Evolutionary conservation across 2,329 filamentous ascomycete genomes (phyloP), one percentile per base, ranked within the genome.

Genomic region (Verticillium zaregamsianum): DNA sequence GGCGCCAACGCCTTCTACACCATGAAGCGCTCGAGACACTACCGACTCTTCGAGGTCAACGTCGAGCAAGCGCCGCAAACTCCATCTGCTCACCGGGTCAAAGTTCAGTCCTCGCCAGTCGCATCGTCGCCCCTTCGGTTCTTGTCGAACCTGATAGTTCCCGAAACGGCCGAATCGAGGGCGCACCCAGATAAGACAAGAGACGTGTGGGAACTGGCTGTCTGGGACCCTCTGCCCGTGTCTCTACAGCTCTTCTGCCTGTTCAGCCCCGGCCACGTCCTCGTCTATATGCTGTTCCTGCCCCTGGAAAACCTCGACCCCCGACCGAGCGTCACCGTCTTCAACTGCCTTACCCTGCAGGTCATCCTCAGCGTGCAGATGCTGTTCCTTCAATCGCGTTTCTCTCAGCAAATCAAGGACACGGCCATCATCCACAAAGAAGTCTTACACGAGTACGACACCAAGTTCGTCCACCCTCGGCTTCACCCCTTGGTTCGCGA

Each of bases 371-470:
- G 93, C 0, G 78, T 83, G 1, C 92, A 97, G 73, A 83, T 98
- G 66, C 83, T 87, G 59, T 80, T 92, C 33, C 79, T 98, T 58
- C 88, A 90, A 63, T 84, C 83, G 2, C 87, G 83, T 37, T 98
- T 94, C 75, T 83, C 86, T 3, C 93, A 94, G 72, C 93, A 98
- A 73, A 86, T 86, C 64, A 96, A 93, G 72, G 95, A 99, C 74
- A 86, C 86, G 2, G 83, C 88, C 2, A 83, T 97, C 56, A 90
- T 99, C 62, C 92, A 96, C 68, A 92, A 90, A 68, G 91, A 98
- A 75, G 94, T 98, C 5, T 83, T 98, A 76, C 89, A 93, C 72
- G 95, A 99, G 76, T 99, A 99, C 72, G 92, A 98, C 72, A 91
- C 87, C 68, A 99, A 99, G 78, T 97, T 90, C 71, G 95, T 99